Conservation (phyloP, 352 stramenopile species). For the Thalassiosira livingstoniorum region DNA sequence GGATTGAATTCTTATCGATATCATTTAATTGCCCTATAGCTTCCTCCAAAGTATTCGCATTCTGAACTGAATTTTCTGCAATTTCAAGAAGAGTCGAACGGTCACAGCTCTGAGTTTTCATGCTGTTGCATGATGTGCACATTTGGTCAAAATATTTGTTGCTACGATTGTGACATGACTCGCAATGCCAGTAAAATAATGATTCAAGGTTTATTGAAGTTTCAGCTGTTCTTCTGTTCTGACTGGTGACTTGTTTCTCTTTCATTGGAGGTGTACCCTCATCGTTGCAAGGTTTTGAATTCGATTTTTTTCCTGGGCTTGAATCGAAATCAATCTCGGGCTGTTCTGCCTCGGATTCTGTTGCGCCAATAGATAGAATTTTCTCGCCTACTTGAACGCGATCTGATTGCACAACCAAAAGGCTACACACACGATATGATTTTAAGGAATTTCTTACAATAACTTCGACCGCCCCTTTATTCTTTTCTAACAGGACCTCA, state of each 20-base stretch:
- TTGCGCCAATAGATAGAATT: not conserved
- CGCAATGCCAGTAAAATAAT: constrained; percentile 58
- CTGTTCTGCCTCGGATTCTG: not conserved
- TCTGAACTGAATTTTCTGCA: constrained; percentile 22
- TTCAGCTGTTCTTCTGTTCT: not conserved
- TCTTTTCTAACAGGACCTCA: constrained; percentile 35
- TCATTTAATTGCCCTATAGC: constrained; percentile 25
- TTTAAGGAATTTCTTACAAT: constrained; percentile 15
- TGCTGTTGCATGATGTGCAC: constrained; percentile 35
- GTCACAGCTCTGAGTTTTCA: constrained; percentile 19
- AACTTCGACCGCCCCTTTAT: constrained; percentile 41
- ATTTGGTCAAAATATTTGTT: constrained; percentile 30
- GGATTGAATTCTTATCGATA: constrained; percentile 40
- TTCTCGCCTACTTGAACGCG: constrained; percentile 21
- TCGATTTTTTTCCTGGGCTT: constrained; percentile 16
- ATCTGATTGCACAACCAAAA: constrained; percentile 37
- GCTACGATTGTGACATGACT: constrained; percentile 32
- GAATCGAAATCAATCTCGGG: not conserved
- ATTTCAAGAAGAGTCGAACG: constrained; percentile 42
- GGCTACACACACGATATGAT: constrained; percentile 20
- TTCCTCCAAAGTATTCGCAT: constrained; percentile 35
- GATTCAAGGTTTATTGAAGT: constrained; percentile 3
- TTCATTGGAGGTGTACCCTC: not conserved
- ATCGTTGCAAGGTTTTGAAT: not conserved
- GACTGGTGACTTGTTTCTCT: not conserved